Evolutionary conservation across 129 eudicot species (phyloP).

Genomic region (Flaveria robusta): DNA sequence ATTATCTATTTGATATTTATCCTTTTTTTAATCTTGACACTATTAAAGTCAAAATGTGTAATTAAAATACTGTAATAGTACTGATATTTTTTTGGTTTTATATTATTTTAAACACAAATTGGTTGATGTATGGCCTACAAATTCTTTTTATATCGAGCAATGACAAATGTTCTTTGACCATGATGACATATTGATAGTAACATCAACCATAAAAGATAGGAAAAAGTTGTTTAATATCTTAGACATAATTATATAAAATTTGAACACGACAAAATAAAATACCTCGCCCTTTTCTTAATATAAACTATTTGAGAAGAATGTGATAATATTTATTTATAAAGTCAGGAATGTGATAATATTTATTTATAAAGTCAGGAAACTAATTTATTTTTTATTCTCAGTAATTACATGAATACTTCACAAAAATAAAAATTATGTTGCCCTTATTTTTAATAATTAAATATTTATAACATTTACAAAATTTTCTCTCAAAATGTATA

Average conservation of each 20-base stretch:
- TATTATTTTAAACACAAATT: neutral
- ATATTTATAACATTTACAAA: neutral
- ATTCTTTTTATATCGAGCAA: slow-evolving; percentile 12
- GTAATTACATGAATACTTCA: neutral
- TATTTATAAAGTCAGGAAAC: neutral
- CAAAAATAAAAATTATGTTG: neutral
- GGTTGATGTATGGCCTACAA: slow-evolving; percentile 14
- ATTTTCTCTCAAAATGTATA: neutral
- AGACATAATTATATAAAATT: slow-evolving; percentile 2
- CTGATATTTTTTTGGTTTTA: neutral
- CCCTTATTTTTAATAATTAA: neutral
- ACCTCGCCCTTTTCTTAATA: neutral
- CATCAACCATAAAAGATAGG: neutral
- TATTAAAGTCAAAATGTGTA: neutral
- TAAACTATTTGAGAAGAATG: neutral
- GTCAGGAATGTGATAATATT: neutral
- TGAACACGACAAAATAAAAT: neutral
- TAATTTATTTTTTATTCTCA: neutral
- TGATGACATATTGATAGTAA: slow-evolving; percentile 23
- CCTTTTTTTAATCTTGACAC: neutral
- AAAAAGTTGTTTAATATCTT: slow-evolving; percentile 11
- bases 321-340: neutral
- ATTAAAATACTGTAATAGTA: neutral
- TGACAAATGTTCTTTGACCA: slow-evolving; percentile 31
- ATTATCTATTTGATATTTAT: neutral